These are phyloP conservation scores for Plasmodium inui DNA, from an alignment of 169 alveolate species.

Conservation along the genomic window DNA sequence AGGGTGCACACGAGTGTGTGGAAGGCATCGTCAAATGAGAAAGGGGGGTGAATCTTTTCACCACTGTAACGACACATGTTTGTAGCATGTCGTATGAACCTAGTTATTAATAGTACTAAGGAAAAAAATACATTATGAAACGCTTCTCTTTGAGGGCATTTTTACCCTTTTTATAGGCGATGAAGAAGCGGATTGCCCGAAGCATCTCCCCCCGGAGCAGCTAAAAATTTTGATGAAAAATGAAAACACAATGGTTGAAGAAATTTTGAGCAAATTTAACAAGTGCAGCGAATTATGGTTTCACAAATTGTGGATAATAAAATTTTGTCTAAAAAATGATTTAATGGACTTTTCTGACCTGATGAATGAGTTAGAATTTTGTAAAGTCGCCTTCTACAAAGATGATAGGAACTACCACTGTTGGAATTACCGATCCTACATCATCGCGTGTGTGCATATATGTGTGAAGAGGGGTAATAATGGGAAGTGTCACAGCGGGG, in stretches of 20 bases:
- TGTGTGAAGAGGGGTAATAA: not conserved
- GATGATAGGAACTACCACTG: conserved; percentile 73
- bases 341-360: conserved; percentile 12
- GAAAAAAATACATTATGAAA: not conserved
- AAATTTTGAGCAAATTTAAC: conserved; percentile 32
- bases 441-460: conserved; percentile 58
- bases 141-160: not conserved
- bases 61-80: not conserved
- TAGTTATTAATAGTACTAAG: not conserved
- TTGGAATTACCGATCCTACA: conserved; percentile 69
- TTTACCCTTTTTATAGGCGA: conserved; percentile 8
- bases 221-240: conserved; percentile 47
- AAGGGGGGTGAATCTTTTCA: not conserved
- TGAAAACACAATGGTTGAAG: conserved; percentile 62
- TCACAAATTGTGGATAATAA: conserved; percentile 66
- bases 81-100: not conserved
- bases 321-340: conserved; percentile 39
- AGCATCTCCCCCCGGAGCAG: not conserved
- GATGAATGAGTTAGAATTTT: conserved; percentile 54
- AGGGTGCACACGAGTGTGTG: not conserved
- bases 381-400: conserved; percentile 19
- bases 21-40: not conserved
- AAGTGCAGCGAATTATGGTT: conserved; percentile 69
- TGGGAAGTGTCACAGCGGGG: not conserved
- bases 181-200: not conserved